Percentiles rank a stretch among this genome's conserved stretches.
Evolutionary conservation across 768 basidiomycete genomes (phyloP).

Genomic region (Hericium erinaceus): DNA sequence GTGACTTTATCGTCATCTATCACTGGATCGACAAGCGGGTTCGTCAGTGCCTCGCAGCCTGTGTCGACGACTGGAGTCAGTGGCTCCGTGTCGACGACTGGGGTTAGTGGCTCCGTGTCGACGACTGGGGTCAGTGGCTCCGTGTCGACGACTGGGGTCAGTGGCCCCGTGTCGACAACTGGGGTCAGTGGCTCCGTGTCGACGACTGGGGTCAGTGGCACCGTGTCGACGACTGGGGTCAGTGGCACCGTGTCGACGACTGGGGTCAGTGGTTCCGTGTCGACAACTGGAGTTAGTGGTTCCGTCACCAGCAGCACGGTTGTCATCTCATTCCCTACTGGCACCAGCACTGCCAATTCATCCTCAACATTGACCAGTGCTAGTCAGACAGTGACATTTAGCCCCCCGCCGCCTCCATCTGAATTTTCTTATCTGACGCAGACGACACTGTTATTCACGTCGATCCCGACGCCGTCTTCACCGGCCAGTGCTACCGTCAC

Average conservation of each 20-base stretch:
- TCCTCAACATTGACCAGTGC: conserved; percentile 5
- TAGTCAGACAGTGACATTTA: conserved; percentile 12
- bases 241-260: not conserved
- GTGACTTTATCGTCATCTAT: no score
- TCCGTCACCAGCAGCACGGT: conserved; percentile 5
- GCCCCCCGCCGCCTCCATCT: conserved; percentile 20
- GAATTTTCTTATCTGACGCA: conserved; percentile 27
- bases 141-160: not conserved
- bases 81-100: not conserved
- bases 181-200: not conserved
- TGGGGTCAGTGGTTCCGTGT: not conserved
- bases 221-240: no score
- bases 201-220: not conserved
- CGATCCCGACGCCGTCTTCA: conserved; percentile 15
- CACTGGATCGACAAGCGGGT: no score
- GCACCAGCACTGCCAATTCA: not conserved
- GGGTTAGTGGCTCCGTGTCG: not conserved
- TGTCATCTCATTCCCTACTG: conserved; percentile 8
- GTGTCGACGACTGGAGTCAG: not conserved
- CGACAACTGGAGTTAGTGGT: not conserved
- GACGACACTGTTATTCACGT: conserved; percentile 23
- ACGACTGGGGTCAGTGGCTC: not conserved
- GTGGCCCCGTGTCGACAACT: not conserved
- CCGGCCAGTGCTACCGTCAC: conserved; percentile 15
- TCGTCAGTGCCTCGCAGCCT: no score